Base-by-base conservation (phyloP, 495 filamentous ascomycete species). In the Letharia lupina region DNA sequence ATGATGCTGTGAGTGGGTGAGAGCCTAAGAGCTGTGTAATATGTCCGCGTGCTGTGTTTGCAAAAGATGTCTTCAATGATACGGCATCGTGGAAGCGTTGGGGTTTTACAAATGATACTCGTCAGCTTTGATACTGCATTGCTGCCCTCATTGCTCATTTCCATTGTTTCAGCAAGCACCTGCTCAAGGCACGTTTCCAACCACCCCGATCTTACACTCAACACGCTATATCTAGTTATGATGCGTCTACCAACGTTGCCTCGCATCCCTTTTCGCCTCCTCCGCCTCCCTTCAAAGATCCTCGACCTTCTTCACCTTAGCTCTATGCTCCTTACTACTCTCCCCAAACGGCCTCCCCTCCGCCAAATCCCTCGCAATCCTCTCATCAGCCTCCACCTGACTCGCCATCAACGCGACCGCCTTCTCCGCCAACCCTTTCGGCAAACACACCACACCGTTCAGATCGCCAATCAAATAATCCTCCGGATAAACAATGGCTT, bases 1-100 rank as follows among this genome's bases (percentile, higher is more conserved):
- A 81, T 99, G 70, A 80, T 98, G 72, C 83, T 99, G 74, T 99
- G 87, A 67, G 58, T n/a, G 18, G 45, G 33, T 28, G 45, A 33
- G 33, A 61, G 31, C 37, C 47, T 7, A 31, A 10, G 23, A 60
- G 40, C 15, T 40, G 47, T 52, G 39, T 61, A 57, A 57, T 20
- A 57, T 57, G 12, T 57, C 15, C 16, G 0, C 12, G 4, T 20
- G 33, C 33, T 33, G 16, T 37, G 33, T 37, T 10, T 5, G 54
- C 13, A 57, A 57, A 57, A 42, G 58, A 31, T 41, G n/a, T 61
- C 28, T 61, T 41, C 39, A 13, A 44, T 35, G 12, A n/a, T 44
- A 15, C 0, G 37, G n/a, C 37, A 28, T 8, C 39, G 44, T 28
- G 12, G 39, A 7, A 61, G 33, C 9, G 31, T 35, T 16, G 54